A percentile compares a stretch with the other conserved stretches of the same genome.
Conservation (phyloP, 2,329 filamentous ascomycete genomes). For the Colletotrichum salicis region DNA sequence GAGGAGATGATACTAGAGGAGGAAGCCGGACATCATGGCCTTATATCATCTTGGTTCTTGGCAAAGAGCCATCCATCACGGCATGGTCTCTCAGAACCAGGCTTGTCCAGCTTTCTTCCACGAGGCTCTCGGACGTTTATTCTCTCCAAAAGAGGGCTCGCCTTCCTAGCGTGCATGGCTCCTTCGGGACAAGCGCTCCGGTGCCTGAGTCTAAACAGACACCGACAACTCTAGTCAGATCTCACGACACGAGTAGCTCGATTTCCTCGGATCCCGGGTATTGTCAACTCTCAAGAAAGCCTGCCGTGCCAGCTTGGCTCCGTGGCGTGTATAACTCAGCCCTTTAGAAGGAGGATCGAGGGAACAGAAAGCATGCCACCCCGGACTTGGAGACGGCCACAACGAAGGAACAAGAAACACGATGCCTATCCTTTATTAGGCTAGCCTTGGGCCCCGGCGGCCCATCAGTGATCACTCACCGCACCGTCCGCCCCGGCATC, state of each 20-base stretch:
- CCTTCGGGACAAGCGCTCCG: slow-evolving; percentile 15
- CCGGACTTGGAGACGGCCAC: not conserved
- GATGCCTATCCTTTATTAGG: not conserved
- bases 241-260: not conserved
- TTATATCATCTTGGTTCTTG: slow-evolving; percentile 20
- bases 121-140: slow-evolving; percentile 6
- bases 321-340: not conserved
- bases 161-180: slow-evolving; percentile 20
- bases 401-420: slow-evolving; percentile 10
- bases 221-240: slow-evolving; percentile 1
- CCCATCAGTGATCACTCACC: not conserved
- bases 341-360: not conserved
- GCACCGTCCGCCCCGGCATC: slow-evolving; percentile 1
- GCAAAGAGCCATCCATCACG: not conserved
- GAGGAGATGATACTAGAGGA: not conserved
- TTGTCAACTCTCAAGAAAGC: not conserved
- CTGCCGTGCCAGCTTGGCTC: not conserved
- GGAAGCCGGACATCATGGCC: not conserved
- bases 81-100: not conserved
- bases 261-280: not conserved
- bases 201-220: slow-evolving; percentile 12
- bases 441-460: not conserved
- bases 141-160: not conserved
- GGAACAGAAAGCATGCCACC: not conserved
- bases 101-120: not conserved